phyloP scores from a whole-genome alignment of 768 basidiomycete species.

The Pulveroboletus sp. region DNA sequence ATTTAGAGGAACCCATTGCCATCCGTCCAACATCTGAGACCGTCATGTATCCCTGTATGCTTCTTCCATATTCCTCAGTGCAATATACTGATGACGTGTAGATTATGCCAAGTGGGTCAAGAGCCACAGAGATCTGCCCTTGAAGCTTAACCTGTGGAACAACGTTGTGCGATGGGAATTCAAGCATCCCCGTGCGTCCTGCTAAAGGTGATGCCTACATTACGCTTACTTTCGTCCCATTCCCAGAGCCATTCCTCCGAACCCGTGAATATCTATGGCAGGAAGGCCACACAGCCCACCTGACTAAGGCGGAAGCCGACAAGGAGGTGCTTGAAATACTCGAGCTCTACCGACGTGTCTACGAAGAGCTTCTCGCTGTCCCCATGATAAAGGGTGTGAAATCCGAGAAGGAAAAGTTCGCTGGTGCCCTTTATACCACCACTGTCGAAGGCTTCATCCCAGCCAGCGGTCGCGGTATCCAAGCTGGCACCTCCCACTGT shows the following conservation, averaged over 20 bases:
- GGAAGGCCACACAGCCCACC: slow-evolving; percentile 96
- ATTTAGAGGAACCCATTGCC: slow-evolving; percentile 95
- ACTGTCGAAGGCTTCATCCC: slow-evolving; percentile 98
- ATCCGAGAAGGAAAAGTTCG: slow-evolving; percentile 99
- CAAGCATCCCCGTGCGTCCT: slow-evolving; percentile 87
- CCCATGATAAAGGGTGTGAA: slow-evolving; percentile 97
- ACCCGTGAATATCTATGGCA: slow-evolving; percentile 99
- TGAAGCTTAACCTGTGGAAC: slow-evolving; percentile 99
- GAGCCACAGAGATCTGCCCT: slow-evolving; percentile 92
- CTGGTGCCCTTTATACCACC: slow-evolving; percentile 96
- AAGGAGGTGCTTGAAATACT: slow-evolving; percentile 90
- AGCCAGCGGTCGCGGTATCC: slow-evolving; percentile 95
- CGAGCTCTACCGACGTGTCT: slow-evolving; percentile 92
- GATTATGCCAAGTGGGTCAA: slow-evolving; percentile 99
- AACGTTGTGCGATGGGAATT: slow-evolving; percentile 99
- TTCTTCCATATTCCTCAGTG: background rate
- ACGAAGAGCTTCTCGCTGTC: slow-evolving; percentile 95
- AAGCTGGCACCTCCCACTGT: slow-evolving; percentile 96
- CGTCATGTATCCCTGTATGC: slow-evolving; percentile 96
- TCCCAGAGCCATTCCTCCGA: slow-evolving; percentile 91
- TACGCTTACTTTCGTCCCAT: slow-evolving; percentile 20
- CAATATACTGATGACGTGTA: slow-evolving; percentile 27
- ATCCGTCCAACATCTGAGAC: slow-evolving; percentile 99
- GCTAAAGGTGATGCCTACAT: background rate
- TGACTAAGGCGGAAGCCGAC: slow-evolving; percentile 88